phyloP scores from a whole-genome alignment of 371 early-diverging fungal genomes.

The Encephalitozoon intestinalis region DNA sequence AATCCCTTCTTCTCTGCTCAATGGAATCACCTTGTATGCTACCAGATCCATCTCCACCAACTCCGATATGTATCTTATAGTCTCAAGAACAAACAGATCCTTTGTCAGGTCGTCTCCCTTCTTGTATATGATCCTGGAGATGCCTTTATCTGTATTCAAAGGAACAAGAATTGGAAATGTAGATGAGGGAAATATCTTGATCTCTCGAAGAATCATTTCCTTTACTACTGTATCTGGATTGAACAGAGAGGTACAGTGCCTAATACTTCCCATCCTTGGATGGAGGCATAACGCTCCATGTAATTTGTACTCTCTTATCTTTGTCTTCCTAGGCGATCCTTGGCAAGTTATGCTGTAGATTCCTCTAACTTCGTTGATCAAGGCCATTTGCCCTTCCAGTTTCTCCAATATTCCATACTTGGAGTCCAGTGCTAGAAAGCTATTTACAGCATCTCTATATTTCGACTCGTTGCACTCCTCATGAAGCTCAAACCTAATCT shows the following conservation, averaged over 20 bases:
- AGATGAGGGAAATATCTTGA: not conserved
- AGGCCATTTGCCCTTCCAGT: not conserved
- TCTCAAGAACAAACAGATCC: conserved; percentile 7
- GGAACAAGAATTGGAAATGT: conserved; percentile 5
- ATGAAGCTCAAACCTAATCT: not conserved
- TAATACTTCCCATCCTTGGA: not conserved
- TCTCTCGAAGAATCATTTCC: not conserved
- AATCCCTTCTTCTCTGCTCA: not conserved
- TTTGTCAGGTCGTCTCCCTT: not conserved
- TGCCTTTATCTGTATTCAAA: not conserved
- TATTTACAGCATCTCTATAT: not conserved
- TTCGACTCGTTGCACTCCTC: not conserved
- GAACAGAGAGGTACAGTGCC: not conserved
- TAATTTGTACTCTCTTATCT: not conserved
- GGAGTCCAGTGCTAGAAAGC: not conserved
- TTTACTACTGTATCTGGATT: not conserved
- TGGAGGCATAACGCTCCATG: not conserved
- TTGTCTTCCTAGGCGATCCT: not conserved
- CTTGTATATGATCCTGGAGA: not conserved
- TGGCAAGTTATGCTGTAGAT: not conserved
- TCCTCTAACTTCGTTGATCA: not conserved
- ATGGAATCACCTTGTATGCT: not conserved
- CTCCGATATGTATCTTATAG: not conserved
- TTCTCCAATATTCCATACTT: not conserved
- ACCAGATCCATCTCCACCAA: not conserved